These are phyloP conservation scores for Ogataea paradorogensis DNA, from an alignment of 805 yeast genomes.

Conservation along the genomic window DNA sequence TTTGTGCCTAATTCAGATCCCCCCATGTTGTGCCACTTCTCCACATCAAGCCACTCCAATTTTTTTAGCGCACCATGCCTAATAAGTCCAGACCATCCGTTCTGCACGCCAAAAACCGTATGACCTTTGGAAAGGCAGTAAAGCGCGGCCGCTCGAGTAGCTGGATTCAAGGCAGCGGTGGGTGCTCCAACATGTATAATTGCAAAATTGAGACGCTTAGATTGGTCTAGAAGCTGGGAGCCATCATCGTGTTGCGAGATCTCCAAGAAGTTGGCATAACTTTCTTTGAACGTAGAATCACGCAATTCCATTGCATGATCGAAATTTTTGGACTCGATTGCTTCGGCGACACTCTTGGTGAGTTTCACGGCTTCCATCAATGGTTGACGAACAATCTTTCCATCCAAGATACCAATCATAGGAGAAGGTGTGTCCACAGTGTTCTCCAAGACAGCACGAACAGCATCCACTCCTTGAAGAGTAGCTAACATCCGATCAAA, in stretches of 20 bases:
- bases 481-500: constrained; percentile 90
- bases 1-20: constrained; percentile 98
- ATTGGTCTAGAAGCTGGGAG: constrained; percentile 55
- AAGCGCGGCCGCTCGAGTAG: constrained; percentile 84
- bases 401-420: constrained; percentile 67
- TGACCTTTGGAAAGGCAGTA: constrained; percentile 91
- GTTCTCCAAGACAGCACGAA: constrained; percentile 81
- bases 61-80: constrained; percentile 81
- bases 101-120: constrained; percentile 82
- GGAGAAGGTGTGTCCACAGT: constrained; percentile 91
- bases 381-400: constrained; percentile 80
- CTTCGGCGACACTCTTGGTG: constrained; percentile 87
- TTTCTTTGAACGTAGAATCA: constrained; percentile 84
- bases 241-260: constrained; percentile 69
- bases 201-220: constrained; percentile 69
- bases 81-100: constrained; percentile 89
- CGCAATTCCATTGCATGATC: constrained; percentile 83
- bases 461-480: constrained; percentile 96
- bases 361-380: constrained; percentile 85
- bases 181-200: constrained; percentile 95
- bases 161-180: constrained; percentile 93
- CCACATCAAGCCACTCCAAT: constrained; percentile 80
- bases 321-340: constrained; percentile 76
- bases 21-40: constrained; percentile 84
- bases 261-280: constrained; percentile 66